Conservation (phyloP, 345 rosid genomes). For the Brassica carinata region DNA sequence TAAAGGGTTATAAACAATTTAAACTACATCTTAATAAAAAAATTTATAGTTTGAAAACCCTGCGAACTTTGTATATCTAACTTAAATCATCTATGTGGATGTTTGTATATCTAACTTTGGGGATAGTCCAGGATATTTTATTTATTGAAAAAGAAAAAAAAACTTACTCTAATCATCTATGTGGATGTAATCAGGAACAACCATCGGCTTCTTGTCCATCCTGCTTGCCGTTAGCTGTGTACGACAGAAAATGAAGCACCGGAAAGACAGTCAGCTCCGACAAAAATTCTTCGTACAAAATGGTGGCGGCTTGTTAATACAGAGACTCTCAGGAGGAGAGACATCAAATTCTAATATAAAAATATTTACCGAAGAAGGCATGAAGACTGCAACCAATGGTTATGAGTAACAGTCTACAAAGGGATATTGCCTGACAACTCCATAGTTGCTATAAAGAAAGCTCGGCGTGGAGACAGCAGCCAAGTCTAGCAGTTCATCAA, state of each 20-base stretch:
- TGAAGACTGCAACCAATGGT: slow-evolving; percentile 34
- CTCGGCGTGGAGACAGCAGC: slow-evolving; percentile 32
- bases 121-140: too few species aligned
- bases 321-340: slow-evolving; percentile 8
- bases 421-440: slow-evolving; percentile 32
- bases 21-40: too few species aligned
- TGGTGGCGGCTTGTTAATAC: neutral
- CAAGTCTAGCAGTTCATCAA: slow-evolving; percentile 45
- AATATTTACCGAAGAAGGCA: slow-evolving; percentile 34
- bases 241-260: neutral
- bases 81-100: too few species aligned
- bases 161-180: neutral
- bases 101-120: too few species aligned
- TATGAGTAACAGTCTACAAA: slow-evolving; percentile 47
- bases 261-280: slow-evolving; percentile 9
- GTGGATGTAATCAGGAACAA: neutral
- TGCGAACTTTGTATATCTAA: too few species aligned
- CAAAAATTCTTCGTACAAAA: slow-evolving; percentile 17
- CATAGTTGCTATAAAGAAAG: slow-evolving; percentile 42
- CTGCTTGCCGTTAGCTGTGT: neutral
- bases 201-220: slow-evolving; percentile 13
- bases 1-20: too few species aligned
- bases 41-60: too few species aligned
- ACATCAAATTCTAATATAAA: slow-evolving; percentile 18
- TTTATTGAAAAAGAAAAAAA: too few species aligned